phyloP scores from a whole-genome alignment of 2,329 filamentous ascomycete species.

The Aureobasidium sp. region DNA sequence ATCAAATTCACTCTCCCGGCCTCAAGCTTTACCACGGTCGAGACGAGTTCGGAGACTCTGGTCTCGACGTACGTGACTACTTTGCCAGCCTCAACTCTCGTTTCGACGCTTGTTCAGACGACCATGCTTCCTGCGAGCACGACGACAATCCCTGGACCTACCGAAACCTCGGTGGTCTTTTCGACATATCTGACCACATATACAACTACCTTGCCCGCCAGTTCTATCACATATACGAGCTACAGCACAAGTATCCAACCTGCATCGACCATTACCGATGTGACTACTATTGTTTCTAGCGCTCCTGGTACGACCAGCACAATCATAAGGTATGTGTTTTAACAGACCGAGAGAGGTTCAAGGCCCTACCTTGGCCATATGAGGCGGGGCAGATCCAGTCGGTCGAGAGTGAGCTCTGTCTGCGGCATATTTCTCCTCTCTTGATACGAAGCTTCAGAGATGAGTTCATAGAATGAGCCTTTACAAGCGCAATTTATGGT shows the following conservation, averaged over 20 bases:
- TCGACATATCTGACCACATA: not conserved
- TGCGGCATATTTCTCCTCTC: no score
- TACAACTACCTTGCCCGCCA: not conserved
- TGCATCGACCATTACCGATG: not conserved
- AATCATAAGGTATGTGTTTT: not conserved
- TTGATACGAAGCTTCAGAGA: no score
- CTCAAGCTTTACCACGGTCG: not conserved
- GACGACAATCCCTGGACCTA: not conserved
- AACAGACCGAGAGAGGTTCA: no score
- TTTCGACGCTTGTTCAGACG: not conserved
- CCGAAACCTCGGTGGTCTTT: not conserved
- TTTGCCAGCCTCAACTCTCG: not conserved
- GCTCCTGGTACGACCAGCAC: slow-evolving; percentile 5
- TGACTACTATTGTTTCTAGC: not conserved
- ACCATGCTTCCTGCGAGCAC: not conserved
- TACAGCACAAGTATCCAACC: not conserved
- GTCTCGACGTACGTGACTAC: not conserved
- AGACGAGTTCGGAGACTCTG: not conserved
- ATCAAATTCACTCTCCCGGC: not conserved
- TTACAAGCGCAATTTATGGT: no score
- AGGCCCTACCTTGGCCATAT: not conserved
- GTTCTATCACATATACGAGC: not conserved
- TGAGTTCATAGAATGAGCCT: no score
- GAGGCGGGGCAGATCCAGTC: no score
- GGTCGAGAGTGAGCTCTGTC: no score